Conservation (phyloP, 2,329 filamentous ascomycete species). For the Cordyceps farinosa region DNA sequence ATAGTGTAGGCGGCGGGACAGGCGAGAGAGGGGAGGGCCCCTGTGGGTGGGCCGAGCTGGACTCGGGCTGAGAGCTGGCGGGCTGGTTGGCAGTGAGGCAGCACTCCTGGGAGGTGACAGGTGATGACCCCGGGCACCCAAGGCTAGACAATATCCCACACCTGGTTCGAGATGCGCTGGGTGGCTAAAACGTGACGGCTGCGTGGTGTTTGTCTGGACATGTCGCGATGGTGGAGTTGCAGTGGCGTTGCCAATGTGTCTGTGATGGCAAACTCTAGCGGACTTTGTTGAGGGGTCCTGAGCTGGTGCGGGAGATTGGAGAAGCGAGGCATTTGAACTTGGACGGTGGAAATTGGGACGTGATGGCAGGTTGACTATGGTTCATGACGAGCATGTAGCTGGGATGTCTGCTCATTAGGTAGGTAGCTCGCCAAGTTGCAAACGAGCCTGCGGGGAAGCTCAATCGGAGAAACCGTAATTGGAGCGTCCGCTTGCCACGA, state of each 20-base stretch:
- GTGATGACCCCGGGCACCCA: background rate
- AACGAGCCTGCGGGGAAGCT: background rate
- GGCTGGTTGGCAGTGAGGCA: constrained; percentile 13
- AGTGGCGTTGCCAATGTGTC: constrained; percentile 8
- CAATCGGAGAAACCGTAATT: background rate
- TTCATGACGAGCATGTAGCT: background rate
- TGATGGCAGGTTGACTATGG: background rate
- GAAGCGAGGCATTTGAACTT: background rate
- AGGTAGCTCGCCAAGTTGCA: too few species aligned
- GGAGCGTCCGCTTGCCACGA: background rate
- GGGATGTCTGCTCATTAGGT: background rate
- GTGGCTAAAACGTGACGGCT: constrained; percentile 13
- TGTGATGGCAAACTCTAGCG: constrained; percentile 12
- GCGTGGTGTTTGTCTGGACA: constrained; percentile 13
- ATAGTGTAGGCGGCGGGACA: constrained; percentile 9
- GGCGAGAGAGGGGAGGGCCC: constrained; percentile 6
- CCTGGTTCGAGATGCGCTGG: background rate
- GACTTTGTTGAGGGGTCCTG: background rate
- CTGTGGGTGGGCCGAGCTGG: constrained; percentile 13
- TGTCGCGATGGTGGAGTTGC: constrained; percentile 15
- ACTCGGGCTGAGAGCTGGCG: constrained; percentile 14
- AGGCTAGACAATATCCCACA: constrained; percentile 2
- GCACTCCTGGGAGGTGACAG: constrained; percentile 6
- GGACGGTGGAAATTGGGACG: background rate
- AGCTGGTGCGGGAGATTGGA: background rate